phyloP scores from a whole-genome alignment of 2,329 filamentous ascomycete species.

The Phialophora chinensis region DNA sequence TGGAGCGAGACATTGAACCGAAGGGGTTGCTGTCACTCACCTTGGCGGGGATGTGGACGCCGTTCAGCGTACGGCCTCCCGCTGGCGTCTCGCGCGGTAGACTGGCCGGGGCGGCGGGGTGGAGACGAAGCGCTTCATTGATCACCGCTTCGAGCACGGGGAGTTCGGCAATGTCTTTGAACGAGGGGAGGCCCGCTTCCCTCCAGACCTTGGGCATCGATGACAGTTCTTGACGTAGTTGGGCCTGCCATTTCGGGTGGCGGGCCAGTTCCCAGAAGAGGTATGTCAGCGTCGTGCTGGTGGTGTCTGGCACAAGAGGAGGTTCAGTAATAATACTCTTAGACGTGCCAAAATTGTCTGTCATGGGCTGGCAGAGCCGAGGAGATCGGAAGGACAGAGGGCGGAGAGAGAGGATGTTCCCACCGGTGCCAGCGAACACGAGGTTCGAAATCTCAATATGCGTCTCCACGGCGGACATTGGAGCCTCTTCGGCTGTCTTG shows the following conservation, averaged over 20 bases:
- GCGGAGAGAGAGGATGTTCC: not conserved
- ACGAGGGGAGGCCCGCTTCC: slow-evolving; percentile 2
- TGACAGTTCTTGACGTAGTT: slow-evolving; percentile 35
- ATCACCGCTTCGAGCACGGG: slow-evolving; percentile 64
- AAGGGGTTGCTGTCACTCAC: slow-evolving; percentile 15
- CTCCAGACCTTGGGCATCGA: slow-evolving; percentile 42
- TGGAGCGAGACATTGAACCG: not conserved
- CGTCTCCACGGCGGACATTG: slow-evolving; percentile 19
- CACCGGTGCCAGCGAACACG: slow-evolving; percentile 30
- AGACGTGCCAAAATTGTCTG: not conserved
- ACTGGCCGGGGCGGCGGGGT: slow-evolving; percentile 43
- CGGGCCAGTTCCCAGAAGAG: slow-evolving; percentile 39
- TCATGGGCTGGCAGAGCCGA: not conserved
- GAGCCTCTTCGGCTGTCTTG: slow-evolving; percentile 10
- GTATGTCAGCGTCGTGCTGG: slow-evolving; percentile 44
- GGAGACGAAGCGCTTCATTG: slow-evolving; percentile 65
- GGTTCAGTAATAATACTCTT: no score
- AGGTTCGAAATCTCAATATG: slow-evolving; percentile 24
- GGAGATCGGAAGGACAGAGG: not conserved
- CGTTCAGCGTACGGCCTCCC: slow-evolving; percentile 19
- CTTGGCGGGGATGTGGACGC: slow-evolving; percentile 20
- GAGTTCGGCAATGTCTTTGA: slow-evolving; percentile 49
- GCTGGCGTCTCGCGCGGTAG: slow-evolving; percentile 20
- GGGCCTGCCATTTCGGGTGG: slow-evolving; percentile 37
- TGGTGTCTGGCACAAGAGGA: slow-evolving; percentile 44